Evolutionary conservation across 768 basidiomycete genomes (phyloP).

Genomic region (Mycena belliarum): DNA sequence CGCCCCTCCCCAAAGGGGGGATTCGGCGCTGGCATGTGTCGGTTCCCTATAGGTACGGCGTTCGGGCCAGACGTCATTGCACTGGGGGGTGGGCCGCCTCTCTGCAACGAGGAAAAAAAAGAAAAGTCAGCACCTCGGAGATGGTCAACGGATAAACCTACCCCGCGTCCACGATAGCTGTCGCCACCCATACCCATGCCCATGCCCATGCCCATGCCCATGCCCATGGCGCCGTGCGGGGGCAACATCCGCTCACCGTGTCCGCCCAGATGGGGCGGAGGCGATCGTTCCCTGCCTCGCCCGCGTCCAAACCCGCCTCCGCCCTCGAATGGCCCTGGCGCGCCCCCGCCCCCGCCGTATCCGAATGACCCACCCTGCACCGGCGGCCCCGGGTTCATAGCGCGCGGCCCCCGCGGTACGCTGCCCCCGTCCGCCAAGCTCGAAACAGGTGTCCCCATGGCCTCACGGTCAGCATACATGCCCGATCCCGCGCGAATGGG

Average conservation of each 20-base stretch:
- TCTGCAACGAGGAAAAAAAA: constrained; percentile 2
- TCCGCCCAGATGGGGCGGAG: constrained; percentile 13
- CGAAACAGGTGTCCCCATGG: background rate
- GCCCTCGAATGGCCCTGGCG: background rate
- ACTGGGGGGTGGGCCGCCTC: background rate
- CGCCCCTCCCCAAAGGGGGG: background rate
- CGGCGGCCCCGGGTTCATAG: constrained; percentile 10
- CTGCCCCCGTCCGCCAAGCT: constrained; percentile 1
- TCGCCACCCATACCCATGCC: constrained; percentile 1
- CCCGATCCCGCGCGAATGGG: constrained; percentile 14
- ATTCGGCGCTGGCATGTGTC: background rate
- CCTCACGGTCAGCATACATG: constrained; percentile 18
- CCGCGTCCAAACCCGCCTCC: constrained; percentile 9
- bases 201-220: no score
- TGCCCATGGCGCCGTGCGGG: background rate
- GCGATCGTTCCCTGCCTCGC: constrained; percentile 5
- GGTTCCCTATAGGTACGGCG: constrained; percentile 6
- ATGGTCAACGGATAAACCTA: constrained; percentile 2
- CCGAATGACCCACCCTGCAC: constrained; percentile 5
- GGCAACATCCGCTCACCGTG: constrained; percentile 1
- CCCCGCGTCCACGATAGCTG: constrained; percentile 12
- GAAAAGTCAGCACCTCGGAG: no score
- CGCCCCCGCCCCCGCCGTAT: background rate
- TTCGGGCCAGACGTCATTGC: constrained; percentile 11
- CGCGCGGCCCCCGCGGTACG: constrained; percentile 15